These are phyloP conservation scores for Pittosporum tobira DNA, from an alignment of 129 eudicot genomes.

Conservation along the genomic window DNA sequence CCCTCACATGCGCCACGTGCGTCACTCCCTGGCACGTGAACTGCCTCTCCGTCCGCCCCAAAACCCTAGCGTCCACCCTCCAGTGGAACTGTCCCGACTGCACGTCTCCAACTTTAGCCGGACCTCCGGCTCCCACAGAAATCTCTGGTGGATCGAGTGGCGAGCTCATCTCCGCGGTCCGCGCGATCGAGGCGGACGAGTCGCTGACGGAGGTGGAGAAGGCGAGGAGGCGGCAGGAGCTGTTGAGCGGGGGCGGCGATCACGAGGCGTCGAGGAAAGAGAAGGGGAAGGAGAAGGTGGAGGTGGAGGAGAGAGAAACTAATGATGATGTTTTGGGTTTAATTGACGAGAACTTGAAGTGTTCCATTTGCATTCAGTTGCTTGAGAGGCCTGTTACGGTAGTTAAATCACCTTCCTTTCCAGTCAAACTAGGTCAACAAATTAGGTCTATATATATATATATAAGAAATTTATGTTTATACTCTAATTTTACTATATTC, in stretches of 20 bases:
- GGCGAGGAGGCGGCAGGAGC: constrained; percentile 43
- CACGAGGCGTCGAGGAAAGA: neutral
- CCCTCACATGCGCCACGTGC: constrained; percentile 33
- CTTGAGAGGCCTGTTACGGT: constrained; percentile 50
- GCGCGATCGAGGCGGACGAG: constrained; percentile 36
- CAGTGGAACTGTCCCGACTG: constrained; percentile 53
- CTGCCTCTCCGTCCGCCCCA: constrained; percentile 21
- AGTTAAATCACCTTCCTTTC: neutral
- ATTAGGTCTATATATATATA: too few relatives aligned
- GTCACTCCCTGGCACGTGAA: constrained; percentile 39
- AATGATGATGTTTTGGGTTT: constrained; percentile 20
- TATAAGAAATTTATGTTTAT: too few relatives aligned
- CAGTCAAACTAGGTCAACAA: too few relatives aligned
- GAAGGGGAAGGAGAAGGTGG: neutral
- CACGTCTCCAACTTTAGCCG: neutral
- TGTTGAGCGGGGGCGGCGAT: constrained; percentile 21
- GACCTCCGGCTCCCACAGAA: neutral
- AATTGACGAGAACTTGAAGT: constrained; percentile 22
- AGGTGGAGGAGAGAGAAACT: constrained; percentile 15
- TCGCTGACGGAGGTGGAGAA: constrained; percentile 30
- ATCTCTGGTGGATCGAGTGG: neutral
- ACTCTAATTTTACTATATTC: too few relatives aligned
- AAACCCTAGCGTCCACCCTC: constrained; percentile 20
- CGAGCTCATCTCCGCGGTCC: constrained; percentile 27
- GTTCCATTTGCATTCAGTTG: constrained; percentile 43